A percentile compares a stretch with the other conserved stretches of the same genome.
These are phyloP conservation scores for Aspergillus ochraceoroseus DNA, from an alignment of 2,329 filamentous ascomycete genomes.

Conservation along the genomic window DNA sequence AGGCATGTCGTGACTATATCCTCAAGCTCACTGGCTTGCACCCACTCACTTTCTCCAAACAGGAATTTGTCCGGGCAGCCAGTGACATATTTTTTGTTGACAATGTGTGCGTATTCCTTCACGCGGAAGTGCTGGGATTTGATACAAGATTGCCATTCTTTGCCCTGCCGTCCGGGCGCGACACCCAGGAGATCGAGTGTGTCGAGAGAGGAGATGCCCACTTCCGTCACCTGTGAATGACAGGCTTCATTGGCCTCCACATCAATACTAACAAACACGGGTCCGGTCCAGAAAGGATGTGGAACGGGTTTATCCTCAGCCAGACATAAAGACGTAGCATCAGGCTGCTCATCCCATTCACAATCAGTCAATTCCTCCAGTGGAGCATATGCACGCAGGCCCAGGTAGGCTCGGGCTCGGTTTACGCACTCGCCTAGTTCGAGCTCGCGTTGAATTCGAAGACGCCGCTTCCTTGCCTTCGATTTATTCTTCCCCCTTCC, in stretches of 20 bases:
- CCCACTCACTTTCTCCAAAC: conserved; percentile 56
- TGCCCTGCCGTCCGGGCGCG: conserved; percentile 57
- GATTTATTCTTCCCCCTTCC: conserved; percentile 49
- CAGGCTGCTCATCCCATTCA: conserved; percentile 21
- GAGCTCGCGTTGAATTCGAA: conserved; percentile 49
- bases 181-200: conserved; percentile 54
- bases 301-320: conserved; percentile 43
- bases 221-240: conserved; percentile 67
- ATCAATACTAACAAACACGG: conserved; percentile 74
- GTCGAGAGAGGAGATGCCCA: conserved; percentile 79
- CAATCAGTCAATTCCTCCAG: conserved; percentile 19
- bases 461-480: conserved; percentile 50
- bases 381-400: conserved; percentile 49
- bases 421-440: conserved; percentile 55
- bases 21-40: conserved; percentile 46
- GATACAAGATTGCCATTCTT: conserved; percentile 64
- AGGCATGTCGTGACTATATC: conserved; percentile 52
- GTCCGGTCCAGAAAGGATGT: conserved; percentile 49
- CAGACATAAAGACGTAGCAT: conserved; percentile 44
- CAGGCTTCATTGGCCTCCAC: conserved; percentile 72
- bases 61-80: conserved; percentile 78
- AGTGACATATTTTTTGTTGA: conserved; percentile 63
- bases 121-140: conserved; percentile 71
- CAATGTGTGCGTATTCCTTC: conserved; percentile 59
- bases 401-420: conserved; percentile 65